A percentile compares a stretch with the other conserved stretches of the same genome.
Conservation (phyloP, 2,329 filamentous ascomycete species). For the Venturia carpophila region DNA sequence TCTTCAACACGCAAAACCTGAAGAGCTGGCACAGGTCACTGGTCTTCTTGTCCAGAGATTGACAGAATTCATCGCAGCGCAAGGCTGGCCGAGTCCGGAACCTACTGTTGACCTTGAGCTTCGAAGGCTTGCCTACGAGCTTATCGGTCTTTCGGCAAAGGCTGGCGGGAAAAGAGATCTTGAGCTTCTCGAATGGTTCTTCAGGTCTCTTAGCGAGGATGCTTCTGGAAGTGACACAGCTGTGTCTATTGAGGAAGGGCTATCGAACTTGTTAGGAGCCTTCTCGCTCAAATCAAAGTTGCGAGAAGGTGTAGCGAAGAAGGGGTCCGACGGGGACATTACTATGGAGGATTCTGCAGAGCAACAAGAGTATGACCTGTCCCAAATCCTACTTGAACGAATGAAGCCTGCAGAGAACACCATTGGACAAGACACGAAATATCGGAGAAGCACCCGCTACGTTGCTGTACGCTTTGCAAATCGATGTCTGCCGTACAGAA, state of each 20-base stretch:
- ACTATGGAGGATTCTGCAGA: constrained; percentile 10
- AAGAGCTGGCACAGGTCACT: constrained; percentile 58
- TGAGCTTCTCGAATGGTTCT: constrained; percentile 66
- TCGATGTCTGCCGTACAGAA: constrained; percentile 70
- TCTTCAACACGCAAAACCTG: constrained; percentile 59
- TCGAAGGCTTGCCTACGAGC: constrained; percentile 79
- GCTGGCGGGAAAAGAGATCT: constrained; percentile 50
- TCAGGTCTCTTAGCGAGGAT: constrained; percentile 74
- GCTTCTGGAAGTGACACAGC: constrained; percentile 63
- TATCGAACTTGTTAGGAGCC: constrained; percentile 67
- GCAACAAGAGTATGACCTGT: constrained; percentile 11
- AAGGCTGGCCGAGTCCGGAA: constrained; percentile 42
- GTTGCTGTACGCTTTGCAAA: constrained; percentile 85
- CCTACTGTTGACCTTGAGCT: constrained; percentile 47
- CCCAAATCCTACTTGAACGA: constrained; percentile 4
- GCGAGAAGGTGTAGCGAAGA: background rate
- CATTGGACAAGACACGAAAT: background rate
- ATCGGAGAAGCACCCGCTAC: constrained; percentile 62
- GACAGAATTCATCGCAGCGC: constrained; percentile 23
- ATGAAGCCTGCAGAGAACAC: constrained; percentile 15
- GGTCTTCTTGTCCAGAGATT: constrained; percentile 53
- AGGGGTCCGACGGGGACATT: constrained; percentile 8
- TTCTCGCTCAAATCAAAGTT: constrained; percentile 29
- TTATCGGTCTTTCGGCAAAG: constrained; percentile 71
- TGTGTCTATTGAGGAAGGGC: constrained; percentile 80